Base-by-base conservation (phyloP, 176 grass and related monocot genomes). In the Melocanna baccifera region DNA sequence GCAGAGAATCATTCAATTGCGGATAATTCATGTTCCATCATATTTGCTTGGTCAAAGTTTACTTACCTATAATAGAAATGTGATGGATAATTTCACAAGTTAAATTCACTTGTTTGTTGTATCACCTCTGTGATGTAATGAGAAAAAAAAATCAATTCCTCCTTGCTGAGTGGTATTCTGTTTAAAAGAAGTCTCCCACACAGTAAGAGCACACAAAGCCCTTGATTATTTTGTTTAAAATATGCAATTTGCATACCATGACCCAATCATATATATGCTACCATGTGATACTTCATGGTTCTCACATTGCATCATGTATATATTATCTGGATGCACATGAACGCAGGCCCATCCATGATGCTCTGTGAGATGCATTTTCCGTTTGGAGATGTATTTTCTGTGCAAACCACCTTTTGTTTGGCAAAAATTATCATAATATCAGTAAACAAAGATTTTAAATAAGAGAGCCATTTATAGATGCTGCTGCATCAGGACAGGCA, bases 271-370 rank as follows among this genome's bases (percentile, higher is more conserved):
- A 51, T 63, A 62, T 40, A 30, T 69, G 77, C 36, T 26, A 76
- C 53, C 78, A 86, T 71, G 88, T 89, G 83, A 48, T 34, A 28
- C 68, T 74, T 74, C 59, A 83, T 80, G 67, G 22, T 73, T 80
- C 56, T 14, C 67, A 64, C 67, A 65, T 64, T 29, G 67, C 53
- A 73, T 64, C 43, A 64, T 20, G 45, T 73, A 58, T 73, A 52
- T 80, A 66, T 74, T 85, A 87, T 81, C 12, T 64, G 19, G 20
- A 13, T 45, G 48, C 70, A 68, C 69, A 48, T 42, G 7, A 8
- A 68, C 75, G 78, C 69, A 46, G 13, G 47, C 37, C 13, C 57
- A 32, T 43, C 46, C 26, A 25, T 36, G 56, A 25, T 34, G 36
- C 18, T 25, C 19, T 1, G 9, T 39, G 15, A 64, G 7, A 63